A percentile compares a stretch with the other conserved stretches of the same genome.
phyloP scores from a whole-genome alignment of 345 rosid genomes.

The Draba incana region DNA sequence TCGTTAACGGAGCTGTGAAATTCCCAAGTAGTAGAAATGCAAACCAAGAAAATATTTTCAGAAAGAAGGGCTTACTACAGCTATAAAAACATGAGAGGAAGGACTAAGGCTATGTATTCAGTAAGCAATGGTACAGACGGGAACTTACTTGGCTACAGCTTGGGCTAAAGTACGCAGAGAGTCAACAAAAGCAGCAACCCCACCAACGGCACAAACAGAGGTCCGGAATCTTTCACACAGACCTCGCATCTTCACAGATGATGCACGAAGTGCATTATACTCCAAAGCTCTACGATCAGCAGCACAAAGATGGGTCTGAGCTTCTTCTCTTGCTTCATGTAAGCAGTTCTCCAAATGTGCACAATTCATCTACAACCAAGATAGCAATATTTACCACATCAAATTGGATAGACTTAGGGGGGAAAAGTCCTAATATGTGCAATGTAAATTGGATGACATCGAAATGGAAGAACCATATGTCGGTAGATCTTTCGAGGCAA shows the following conservation, averaged over 20 bases:
- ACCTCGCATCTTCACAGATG: slow-evolving; percentile 82
- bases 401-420: background rate
- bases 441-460: slow-evolving; percentile 15
- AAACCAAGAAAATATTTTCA: slow-evolving; percentile 24
- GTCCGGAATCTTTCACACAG: slow-evolving; percentile 79
- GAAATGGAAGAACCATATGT: slow-evolving; percentile 16
- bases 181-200: slow-evolving; percentile 76
- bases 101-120: slow-evolving; percentile 2
- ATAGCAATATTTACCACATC: slow-evolving; percentile 19
- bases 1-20: slow-evolving; percentile 68
- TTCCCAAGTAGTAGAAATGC: slow-evolving; percentile 30
- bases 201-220: slow-evolving; percentile 66
- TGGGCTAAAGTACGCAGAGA: slow-evolving; percentile 80
- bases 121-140: slow-evolving; percentile 17
- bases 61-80: slow-evolving; percentile 20
- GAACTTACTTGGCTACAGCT: slow-evolving; percentile 84
- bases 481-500: slow-evolving; percentile 1
- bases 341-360: slow-evolving; percentile 96
- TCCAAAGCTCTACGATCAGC: slow-evolving; percentile 91
- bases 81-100: background rate
- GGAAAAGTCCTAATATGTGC: background rate
- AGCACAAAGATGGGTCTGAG: slow-evolving; percentile 93
- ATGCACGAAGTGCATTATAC: slow-evolving; percentile 77
- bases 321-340: slow-evolving; percentile 99
- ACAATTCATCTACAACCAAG: slow-evolving; percentile 82